Percentiles rank a stretch among this genome's conserved stretches.
These are phyloP conservation scores for Euphorbia pulcherrima DNA, from an alignment of 345 rosid species.

Conservation along the genomic window DNA sequence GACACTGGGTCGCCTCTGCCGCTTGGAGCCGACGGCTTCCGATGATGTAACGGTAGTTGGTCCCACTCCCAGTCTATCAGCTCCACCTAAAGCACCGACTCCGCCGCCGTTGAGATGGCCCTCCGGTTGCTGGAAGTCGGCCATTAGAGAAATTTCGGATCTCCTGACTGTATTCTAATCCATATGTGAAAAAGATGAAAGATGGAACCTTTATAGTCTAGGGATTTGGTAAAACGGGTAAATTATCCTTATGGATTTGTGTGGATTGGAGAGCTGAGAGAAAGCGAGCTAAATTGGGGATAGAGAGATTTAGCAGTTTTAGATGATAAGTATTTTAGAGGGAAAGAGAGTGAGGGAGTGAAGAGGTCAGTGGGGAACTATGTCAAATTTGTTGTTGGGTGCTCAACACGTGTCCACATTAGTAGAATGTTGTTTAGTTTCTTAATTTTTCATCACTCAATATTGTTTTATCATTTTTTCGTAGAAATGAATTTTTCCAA, in stretches of 20 bases:
- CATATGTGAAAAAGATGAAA: background rate
- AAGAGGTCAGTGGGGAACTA: background rate
- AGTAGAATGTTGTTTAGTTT: background rate
- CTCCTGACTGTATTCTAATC: background rate
- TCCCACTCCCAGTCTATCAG: constrained; percentile 16
- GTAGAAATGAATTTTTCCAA: too few species aligned
- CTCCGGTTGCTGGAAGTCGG: constrained; percentile 48
- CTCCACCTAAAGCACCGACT: constrained; percentile 26
- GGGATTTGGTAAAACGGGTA: constrained; percentile 1
- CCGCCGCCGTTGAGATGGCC: constrained; percentile 46
- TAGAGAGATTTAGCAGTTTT: too few species aligned
- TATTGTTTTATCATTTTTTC: too few species aligned
- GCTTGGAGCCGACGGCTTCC: constrained; percentile 61
- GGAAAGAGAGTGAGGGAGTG: background rate
- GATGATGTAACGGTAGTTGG: constrained; percentile 34
- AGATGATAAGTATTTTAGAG: too few species aligned
- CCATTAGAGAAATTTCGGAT: constrained; percentile 32
- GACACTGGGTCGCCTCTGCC: constrained; percentile 85
- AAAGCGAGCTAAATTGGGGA: background rate
- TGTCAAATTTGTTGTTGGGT: constrained; percentile 14
- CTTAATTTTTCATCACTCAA: too few species aligned
- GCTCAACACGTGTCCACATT: constrained; percentile 18
- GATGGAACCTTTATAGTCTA: background rate
- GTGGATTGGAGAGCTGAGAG: background rate
- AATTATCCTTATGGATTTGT: background rate